A percentile compares a stretch with the other conserved stretches of the same genome.
Evolutionary conservation across 371 early-diverging fungal species (phyloP).

Genomic region (Haplosporangium sp.): DNA sequence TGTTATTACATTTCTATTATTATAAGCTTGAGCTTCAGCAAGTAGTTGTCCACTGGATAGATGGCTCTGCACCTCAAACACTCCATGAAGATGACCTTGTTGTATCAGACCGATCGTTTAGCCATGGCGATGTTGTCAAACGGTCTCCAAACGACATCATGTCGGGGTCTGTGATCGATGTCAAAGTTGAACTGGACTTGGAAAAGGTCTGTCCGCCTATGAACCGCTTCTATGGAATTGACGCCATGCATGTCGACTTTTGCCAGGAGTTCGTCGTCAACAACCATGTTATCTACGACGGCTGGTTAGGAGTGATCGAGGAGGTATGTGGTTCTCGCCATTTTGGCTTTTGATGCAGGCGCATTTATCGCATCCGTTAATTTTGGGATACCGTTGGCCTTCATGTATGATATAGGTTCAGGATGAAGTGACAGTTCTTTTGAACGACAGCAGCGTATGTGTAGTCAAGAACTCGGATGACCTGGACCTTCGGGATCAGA

Average conservation of each 20-base stretch:
- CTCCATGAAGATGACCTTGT: slow-evolving; percentile 48
- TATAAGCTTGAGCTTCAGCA: slow-evolving; percentile 44
- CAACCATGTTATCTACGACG: slow-evolving; percentile 52
- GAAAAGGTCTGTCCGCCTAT: slow-evolving; percentile 51
- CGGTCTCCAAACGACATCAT: slow-evolving; percentile 49
- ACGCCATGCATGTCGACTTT: slow-evolving; percentile 51
- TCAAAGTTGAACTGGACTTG: slow-evolving; percentile 49
- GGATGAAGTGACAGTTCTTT: slow-evolving; percentile 52
- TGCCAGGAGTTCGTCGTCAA: slow-evolving; percentile 48
- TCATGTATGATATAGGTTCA: slow-evolving; percentile 30
- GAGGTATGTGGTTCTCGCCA: slow-evolving; percentile 24
- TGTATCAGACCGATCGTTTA: slow-evolving; percentile 52
- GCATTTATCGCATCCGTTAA: background rate
- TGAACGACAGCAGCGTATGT: slow-evolving; percentile 52
- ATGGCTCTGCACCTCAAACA: slow-evolving; percentile 44
- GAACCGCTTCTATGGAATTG: slow-evolving; percentile 39
- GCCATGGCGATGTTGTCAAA: slow-evolving; percentile 56
- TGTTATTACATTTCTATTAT: background rate
- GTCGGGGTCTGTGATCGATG: slow-evolving; percentile 53
- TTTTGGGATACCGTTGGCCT: background rate
- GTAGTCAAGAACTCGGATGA: slow-evolving; percentile 48
- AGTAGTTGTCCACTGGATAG: slow-evolving; percentile 52
- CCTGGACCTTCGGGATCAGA: slow-evolving; percentile 49
- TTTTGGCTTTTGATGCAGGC: background rate
- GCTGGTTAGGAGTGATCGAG: slow-evolving; percentile 55